A percentile compares a stretch with the other conserved stretches of the same genome.
Conservation (phyloP, 2,329 filamentous ascomycete genomes). For the Davidsoniella eucalypti region DNA sequence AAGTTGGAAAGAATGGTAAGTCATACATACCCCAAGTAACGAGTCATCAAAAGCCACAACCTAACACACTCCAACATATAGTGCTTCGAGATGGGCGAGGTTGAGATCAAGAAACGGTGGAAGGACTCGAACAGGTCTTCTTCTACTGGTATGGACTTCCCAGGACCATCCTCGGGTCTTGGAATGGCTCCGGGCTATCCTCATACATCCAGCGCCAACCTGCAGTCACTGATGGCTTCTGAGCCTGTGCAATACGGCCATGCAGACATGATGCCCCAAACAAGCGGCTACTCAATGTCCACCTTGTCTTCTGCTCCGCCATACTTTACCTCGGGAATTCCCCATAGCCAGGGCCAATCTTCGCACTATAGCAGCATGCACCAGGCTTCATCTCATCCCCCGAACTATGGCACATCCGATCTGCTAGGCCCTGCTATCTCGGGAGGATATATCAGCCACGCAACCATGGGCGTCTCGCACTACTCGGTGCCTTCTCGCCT, state of each 20-base stretch:
- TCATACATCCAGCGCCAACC: constrained; percentile 15
- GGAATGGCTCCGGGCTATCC: constrained; percentile 13
- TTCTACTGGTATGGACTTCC: background rate
- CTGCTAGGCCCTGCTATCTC: too few species aligned
- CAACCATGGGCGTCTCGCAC: too few species aligned
- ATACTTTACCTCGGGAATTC: background rate
- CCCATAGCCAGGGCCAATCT: background rate
- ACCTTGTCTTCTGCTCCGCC: background rate
- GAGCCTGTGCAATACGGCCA: background rate
- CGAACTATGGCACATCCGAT: background rate
- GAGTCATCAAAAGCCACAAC: background rate
- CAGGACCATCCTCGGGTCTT: background rate
- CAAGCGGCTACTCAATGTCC: constrained; percentile 4
- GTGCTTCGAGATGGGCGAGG: constrained; percentile 13
- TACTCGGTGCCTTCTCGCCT: constrained; percentile 19
- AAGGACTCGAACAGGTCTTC: constrained; percentile 5
- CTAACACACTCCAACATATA: constrained; percentile 1
- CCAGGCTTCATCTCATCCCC: background rate
- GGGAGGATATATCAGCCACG: too few species aligned
- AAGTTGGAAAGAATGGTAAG: constrained; percentile 46
- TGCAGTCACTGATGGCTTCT: constrained; percentile 13
- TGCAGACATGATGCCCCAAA: background rate
- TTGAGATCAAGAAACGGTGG: constrained; percentile 10
- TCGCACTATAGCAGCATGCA: background rate
- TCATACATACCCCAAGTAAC: background rate